phyloP scores from a whole-genome alignment of 805 yeast species.

The Pichia gijzeniarum region DNA sequence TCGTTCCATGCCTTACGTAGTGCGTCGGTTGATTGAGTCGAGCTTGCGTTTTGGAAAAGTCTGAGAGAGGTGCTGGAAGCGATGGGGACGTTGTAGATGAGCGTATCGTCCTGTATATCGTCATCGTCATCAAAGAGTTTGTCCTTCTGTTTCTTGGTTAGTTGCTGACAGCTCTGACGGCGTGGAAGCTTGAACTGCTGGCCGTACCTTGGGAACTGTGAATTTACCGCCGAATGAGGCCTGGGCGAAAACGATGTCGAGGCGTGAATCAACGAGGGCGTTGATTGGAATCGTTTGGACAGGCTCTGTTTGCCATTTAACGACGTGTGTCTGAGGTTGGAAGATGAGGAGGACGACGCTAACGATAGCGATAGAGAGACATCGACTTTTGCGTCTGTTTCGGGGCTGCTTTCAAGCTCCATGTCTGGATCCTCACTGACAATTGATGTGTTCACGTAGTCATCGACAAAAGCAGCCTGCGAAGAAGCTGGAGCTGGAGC shows the following conservation, averaged over 20 bases:
- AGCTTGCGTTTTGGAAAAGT: constrained; percentile 19
- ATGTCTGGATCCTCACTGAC: too few species aligned
- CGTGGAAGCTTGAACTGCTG: neutral
- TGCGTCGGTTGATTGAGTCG: constrained; percentile 18
- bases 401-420: too few species aligned
- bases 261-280: constrained; percentile 2
- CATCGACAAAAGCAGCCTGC: too few species aligned
- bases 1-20: constrained; percentile 24
- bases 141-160: constrained; percentile 24
- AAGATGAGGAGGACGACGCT: too few species aligned
- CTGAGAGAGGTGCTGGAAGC: constrained; percentile 33
- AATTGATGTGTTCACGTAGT: too few species aligned
- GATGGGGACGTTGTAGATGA: constrained; percentile 49
- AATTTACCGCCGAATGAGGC: neutral
- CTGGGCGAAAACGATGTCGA: too few species aligned
- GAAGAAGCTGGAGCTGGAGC: neutral
- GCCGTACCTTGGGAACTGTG: neutral
- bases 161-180: constrained; percentile 11
- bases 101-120: constrained; percentile 30
- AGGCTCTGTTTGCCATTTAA: neutral
- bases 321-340: constrained; percentile 2
- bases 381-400: neutral
- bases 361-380: constrained; percentile 5
- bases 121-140: constrained; percentile 27
- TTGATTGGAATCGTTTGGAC: constrained; percentile 9